Base-by-base conservation (phyloP, 1,139 yeast genomes). In the Hanseniaspora gamundiae region DNA sequence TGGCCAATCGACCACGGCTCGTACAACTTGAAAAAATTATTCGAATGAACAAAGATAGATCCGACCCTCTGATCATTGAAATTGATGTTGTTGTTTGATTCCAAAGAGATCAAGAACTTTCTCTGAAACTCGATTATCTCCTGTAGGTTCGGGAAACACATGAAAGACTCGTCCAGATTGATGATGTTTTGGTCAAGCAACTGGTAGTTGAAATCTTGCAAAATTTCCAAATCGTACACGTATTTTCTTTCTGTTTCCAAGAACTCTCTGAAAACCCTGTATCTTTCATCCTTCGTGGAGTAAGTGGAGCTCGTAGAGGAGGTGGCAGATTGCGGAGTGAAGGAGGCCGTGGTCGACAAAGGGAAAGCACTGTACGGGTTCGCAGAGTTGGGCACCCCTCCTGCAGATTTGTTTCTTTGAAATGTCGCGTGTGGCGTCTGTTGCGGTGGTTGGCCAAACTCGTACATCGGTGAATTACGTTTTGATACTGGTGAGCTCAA, bases 41-140 rank as follows among this genome's bases (percentile, higher is more conserved):
- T 79, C 1, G 87, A 83, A 69, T 82, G 81, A 49, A 84, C 71
- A 60, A 91, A 91, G 1, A 88, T 73, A 2, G 93, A 81, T 1
- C 98, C 98, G 43, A 88, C 76, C 48, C 95, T 71, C 60, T 88
- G 96, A 54, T 78, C 78, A 49, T 76, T 74, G 8, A 36, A 38
- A 4, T 88, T 84, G 7, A 83, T 80, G 39, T 77, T 70, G 5
- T 87, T 79, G 62, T 88, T 88, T 56, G 91, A 84, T 64, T 91
- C 99, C 48, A 88, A 65, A 0, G 96, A 95, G 42, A 85, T 78
- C 46, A 91, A 66, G 48, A 91, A 81, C 52, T 95, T 72, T 56
- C 97, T 74, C 66, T 93, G 98, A 60, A 88, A 87, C 64, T 91
- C 98, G 41, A 91, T 74, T 39, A 91, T 78, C 50, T 81, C 87